phyloP scores from a whole-genome alignment of 441 rosid genomes.

The Euphorbia schlechtendalii region DNA sequence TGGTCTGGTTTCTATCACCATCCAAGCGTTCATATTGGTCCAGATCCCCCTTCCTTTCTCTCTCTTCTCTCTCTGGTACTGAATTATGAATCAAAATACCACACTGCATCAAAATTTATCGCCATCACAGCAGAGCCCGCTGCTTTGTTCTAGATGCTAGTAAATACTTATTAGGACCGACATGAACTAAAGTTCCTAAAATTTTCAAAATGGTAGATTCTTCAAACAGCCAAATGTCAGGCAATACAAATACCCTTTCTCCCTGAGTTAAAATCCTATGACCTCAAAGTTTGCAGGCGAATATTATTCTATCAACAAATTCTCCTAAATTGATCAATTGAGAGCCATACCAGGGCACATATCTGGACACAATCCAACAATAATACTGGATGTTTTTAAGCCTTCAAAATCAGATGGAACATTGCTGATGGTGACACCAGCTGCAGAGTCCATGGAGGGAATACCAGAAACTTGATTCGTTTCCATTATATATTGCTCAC shows the following conservation, averaged over 20 bases:
- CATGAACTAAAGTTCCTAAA: neutral
- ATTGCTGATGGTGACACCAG: conserved; percentile 37
- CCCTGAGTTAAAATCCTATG: neutral
- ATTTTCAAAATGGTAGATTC: conserved; percentile 16
- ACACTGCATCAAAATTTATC: conserved; percentile 16
- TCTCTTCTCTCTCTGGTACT: conserved; percentile 87
- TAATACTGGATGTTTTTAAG: conserved; percentile 48
- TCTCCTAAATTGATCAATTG: conserved; percentile 21
- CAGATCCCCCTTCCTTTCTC: conserved; percentile 98
- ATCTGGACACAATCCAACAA: conserved; percentile 85
- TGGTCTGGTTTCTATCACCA: conserved; percentile 94
- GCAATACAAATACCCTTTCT: conserved; percentile 1
- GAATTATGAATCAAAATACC: conserved; percentile 28
- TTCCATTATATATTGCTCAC: conserved; percentile 31
- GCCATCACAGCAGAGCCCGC: conserved; percentile 14
- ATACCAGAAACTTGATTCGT: conserved; percentile 29
- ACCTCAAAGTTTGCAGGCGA: conserved; percentile 15
- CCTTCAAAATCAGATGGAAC: conserved; percentile 49
- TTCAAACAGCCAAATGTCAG: conserved; percentile 14
- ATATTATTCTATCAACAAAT: conserved; percentile 16
- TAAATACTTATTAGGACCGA: conserved; percentile 4
- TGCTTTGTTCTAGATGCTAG: conserved; percentile 10
- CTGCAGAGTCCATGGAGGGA: conserved; percentile 32
- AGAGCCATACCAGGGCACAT: conserved; percentile 92
- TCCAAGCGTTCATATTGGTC: conserved; percentile 89